These are phyloP conservation scores for Venturia oleaginea DNA, from an alignment of 2,329 filamentous ascomycete genomes.

Conservation along the genomic window DNA sequence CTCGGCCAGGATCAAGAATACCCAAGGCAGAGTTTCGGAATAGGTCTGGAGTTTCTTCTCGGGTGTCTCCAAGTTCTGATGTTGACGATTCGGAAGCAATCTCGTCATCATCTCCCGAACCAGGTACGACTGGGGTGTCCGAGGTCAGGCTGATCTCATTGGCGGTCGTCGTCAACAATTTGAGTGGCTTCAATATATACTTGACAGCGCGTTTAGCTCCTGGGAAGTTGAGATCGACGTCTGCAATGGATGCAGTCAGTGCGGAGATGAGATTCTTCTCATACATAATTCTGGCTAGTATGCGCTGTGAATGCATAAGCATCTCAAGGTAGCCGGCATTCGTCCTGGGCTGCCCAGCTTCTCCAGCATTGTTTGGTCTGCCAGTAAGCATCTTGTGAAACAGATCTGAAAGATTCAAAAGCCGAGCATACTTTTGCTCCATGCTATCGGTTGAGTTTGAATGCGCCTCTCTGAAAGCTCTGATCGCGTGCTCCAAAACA, in stretches of 20 bases:
- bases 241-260: slow-evolving; percentile 83
- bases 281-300: slow-evolving; percentile 91
- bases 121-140: slow-evolving; percentile 57
- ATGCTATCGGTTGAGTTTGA: slow-evolving; percentile 62
- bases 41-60: slow-evolving; percentile 79
- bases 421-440: slow-evolving; percentile 76
- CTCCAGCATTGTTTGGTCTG: slow-evolving; percentile 47
- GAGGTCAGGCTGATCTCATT: slow-evolving; percentile 76
- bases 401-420: slow-evolving; percentile 80
- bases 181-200: slow-evolving; percentile 85
- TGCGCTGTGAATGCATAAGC: slow-evolving; percentile 55
- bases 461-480: slow-evolving; percentile 83
- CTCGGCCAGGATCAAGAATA: slow-evolving; percentile 78
- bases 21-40: slow-evolving; percentile 94
- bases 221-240: slow-evolving; percentile 91
- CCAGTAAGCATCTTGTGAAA: slow-evolving; percentile 89
- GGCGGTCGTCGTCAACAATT: slow-evolving; percentile 77
- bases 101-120: slow-evolving; percentile 69
- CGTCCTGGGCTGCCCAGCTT: slow-evolving; percentile 26
- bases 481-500: slow-evolving; percentile 84
- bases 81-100: slow-evolving; percentile 80
- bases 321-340: slow-evolving; percentile 23
- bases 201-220: slow-evolving; percentile 91
- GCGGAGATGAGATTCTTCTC: slow-evolving; percentile 92
- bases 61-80: slow-evolving; percentile 73